Percentiles rank a stretch among this genome's conserved stretches.
Conservation (phyloP, 371 early-diverging fungal genomes). For the Mucor racemosus region DNA sequence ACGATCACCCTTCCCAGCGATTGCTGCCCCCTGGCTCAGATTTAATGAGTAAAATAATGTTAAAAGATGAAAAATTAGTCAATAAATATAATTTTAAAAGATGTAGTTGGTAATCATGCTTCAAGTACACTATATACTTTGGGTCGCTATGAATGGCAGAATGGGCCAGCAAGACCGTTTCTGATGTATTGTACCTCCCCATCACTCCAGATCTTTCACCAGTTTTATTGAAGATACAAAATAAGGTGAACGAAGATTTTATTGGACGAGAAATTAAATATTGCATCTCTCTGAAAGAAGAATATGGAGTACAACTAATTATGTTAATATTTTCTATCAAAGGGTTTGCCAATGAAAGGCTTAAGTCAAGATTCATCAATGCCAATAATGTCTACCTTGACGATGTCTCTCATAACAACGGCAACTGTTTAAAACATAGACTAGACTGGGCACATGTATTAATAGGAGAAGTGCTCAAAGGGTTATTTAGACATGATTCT, state of each 20-base stretch:
- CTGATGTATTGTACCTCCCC: slow-evolving; percentile 18
- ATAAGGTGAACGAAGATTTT: slow-evolving; percentile 19
- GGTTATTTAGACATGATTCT: too few relatives aligned
- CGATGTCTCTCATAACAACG: slow-evolving; percentile 7
- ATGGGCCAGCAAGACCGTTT: slow-evolving; percentile 14
- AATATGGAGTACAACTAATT: slow-evolving; percentile 20
- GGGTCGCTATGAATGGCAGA: slow-evolving; percentile 19
- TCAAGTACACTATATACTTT: slow-evolving; percentile 17
- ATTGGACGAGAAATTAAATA: slow-evolving; percentile 13
- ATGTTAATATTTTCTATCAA: slow-evolving; percentile 18
- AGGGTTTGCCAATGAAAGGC: slow-evolving; percentile 14
- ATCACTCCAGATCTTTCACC: slow-evolving; percentile 10
- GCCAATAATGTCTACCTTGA: slow-evolving; percentile 11
- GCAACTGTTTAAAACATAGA: too few relatives aligned
- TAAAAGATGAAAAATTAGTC: slow-evolving; percentile 12
- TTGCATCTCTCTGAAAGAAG: slow-evolving; percentile 19
- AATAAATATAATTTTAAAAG: slow-evolving; percentile 16
- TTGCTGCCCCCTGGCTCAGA: slow-evolving; percentile 14
- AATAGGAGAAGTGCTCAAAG: too few relatives aligned
- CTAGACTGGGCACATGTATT: too few relatives aligned
- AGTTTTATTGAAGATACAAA: slow-evolving; percentile 17
- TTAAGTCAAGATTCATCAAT: slow-evolving; percentile 18
- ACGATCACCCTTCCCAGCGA: slow-evolving; percentile 9
- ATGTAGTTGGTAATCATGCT: slow-evolving; percentile 14
- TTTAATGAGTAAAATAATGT: slow-evolving; percentile 15